Base-by-base conservation (phyloP, 257 asterid genomes). In the Nicotiana obtusifolia region DNA sequence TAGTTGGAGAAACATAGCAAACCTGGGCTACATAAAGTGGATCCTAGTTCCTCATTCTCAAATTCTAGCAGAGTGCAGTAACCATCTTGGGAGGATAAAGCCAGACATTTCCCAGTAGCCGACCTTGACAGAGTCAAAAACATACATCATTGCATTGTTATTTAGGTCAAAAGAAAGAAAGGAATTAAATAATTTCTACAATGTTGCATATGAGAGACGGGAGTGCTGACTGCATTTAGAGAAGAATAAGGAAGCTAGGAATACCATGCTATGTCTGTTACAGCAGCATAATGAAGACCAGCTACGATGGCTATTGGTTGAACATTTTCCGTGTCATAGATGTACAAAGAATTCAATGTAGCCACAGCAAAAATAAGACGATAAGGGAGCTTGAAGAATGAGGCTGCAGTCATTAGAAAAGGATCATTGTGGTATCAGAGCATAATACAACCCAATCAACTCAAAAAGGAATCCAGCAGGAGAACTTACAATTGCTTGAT, bases 221-320 rank as follows among this genome's bases (percentile, higher is more conserved):
- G 4, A 49, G 80, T 75, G 57, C 62, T 16, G 62, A 73, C 41
- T 7, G 24, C 5, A 75, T 75, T 71, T 75, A 62, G 3, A 73
- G 24, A 47, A 24, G 62, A 73, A 49, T 3, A 4, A 0, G 15
- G 79, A 75, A 15, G 62, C 41, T 10, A 24, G 13, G 62, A 77
- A 17, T 93, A 96, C 99, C 99, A 96, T 84, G 98, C 93, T 85
- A 96, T 93, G 89, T 96, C 99, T 49, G 98, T 96, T 80, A 96
- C 87, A 47, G 99, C 93, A 22, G 98, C 97, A 89, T 96, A 96
- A 82, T 96, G 99, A 87, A 94, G 88, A 81, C 98, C 99, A 80
- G 98, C 97, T 47, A 93, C 83, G 3, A 96, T 41, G 13, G 90
- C 89, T 73, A 96, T 91, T n/a, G 99, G 99, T 77, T 96, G 95